Evolutionary conservation across 495 filamentous ascomycete genomes (phyloP).

Genomic region (Podospora anserina): DNA sequence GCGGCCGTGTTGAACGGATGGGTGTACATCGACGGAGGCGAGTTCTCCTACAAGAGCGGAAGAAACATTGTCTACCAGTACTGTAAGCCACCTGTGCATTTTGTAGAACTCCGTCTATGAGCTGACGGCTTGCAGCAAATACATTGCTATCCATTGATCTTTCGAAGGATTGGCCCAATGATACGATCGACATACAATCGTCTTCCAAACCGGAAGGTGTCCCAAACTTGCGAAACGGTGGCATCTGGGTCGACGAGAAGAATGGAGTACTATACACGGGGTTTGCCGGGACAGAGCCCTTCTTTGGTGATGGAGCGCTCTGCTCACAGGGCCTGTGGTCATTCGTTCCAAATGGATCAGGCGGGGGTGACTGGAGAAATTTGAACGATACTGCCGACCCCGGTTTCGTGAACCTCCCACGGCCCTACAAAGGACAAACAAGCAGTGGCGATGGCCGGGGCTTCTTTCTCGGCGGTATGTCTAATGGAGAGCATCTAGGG

Average conservation of each 20-base stretch:
- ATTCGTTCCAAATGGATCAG: slow-evolving; percentile 17
- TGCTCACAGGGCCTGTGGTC: slow-evolving; percentile 26
- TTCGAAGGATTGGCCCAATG: slow-evolving; percentile 20
- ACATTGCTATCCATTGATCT: slow-evolving; percentile 26
- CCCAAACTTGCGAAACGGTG: slow-evolving; percentile 18
- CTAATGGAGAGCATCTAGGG: not conserved
- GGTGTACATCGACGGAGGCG: slow-evolving; percentile 28
- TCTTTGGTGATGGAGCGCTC: slow-evolving; percentile 15
- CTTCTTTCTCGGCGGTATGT: slow-evolving; percentile 23
- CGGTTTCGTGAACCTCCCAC: slow-evolving; percentile 16
- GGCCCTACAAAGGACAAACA: slow-evolving; percentile 20
- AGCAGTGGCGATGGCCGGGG: slow-evolving; percentile 23
- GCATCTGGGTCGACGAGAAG: slow-evolving; percentile 26
- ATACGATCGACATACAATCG: slow-evolving; percentile 17
- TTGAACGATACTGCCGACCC: slow-evolving; percentile 24
- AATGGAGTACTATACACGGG: slow-evolving; percentile 23
- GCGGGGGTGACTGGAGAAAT: slow-evolving; percentile 21
- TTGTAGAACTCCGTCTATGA: not conserved
- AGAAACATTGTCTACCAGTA: slow-evolving; percentile 18
- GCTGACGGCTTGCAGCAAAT: slow-evolving; percentile 13
- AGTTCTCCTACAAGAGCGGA: slow-evolving; percentile 21
- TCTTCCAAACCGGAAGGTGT: slow-evolving; percentile 19
- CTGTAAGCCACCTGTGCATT: slow-evolving; percentile 13
- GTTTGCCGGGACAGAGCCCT: slow-evolving; percentile 20
- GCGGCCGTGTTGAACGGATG: slow-evolving; percentile 23